Conservation (phyloP, 2,329 filamentous ascomycete species). For the Fusarium sp. region DNA sequence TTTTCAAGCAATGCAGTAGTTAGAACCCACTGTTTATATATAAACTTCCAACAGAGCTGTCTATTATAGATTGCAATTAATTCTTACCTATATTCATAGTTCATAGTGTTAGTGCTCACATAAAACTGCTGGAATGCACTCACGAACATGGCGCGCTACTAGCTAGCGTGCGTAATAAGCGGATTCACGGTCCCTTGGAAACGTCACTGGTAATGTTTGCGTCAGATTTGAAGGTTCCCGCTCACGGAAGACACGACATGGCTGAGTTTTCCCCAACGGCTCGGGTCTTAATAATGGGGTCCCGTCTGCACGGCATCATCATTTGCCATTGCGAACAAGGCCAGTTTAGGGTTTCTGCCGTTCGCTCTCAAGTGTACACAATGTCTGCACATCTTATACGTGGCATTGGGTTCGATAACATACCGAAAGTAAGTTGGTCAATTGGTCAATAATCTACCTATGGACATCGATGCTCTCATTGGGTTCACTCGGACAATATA, state of each 20-base stretch:
- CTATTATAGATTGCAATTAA: not conserved
- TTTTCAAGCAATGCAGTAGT: not conserved
- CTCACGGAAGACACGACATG: not conserved
- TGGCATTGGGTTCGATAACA: not conserved
- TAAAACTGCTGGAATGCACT: conserved; percentile 13
- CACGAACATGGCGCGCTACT: conserved; percentile 1
- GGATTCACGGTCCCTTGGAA: conserved; percentile 8
- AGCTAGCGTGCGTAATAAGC: conserved; percentile 8
- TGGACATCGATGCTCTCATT: not conserved
- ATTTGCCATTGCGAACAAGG: not conserved
- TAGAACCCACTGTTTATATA: not conserved
- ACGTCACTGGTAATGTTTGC: conserved; percentile 33
- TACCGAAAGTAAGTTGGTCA: not conserved
- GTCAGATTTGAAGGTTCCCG: not conserved
- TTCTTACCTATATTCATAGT: not conserved
- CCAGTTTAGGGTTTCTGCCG: conserved; percentile 27
- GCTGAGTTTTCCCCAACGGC: conserved; percentile 14
- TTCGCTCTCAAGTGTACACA: not conserved
- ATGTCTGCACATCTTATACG: not conserved
- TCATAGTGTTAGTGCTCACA: not conserved
- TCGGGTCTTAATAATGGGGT: conserved; percentile 1
- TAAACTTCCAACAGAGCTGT: not conserved
- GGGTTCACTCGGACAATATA: not conserved
- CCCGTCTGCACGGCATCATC: not conserved
- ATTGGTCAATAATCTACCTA: not conserved